phyloP scores from a whole-genome alignment of 805 yeast species.

The Candida taoyuanica region DNA sequence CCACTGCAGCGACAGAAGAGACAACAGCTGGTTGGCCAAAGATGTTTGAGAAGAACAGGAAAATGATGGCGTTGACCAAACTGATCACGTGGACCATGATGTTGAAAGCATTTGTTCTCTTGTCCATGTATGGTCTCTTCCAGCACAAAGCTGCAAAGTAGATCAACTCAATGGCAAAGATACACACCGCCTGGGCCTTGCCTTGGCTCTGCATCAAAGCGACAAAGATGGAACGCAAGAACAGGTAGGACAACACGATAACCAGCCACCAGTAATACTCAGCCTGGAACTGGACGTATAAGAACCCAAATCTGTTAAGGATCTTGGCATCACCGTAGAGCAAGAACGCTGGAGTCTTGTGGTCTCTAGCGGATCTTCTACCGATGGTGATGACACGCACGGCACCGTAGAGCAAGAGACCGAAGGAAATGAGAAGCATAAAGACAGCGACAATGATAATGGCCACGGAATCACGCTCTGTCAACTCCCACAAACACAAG shows the following conservation, averaged over 20 bases:
- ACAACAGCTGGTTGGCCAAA: constrained; percentile 83
- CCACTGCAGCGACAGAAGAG: constrained; percentile 88
- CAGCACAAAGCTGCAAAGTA: constrained; percentile 63
- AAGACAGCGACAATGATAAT: constrained; percentile 74
- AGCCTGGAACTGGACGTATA: constrained; percentile 89
- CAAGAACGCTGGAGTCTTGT: constrained; percentile 88
- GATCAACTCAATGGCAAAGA: constrained; percentile 69
- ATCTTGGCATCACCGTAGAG: constrained; percentile 79
- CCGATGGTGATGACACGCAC: constrained; percentile 72
- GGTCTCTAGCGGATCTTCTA: constrained; percentile 59
- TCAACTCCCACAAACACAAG: constrained; percentile 85
- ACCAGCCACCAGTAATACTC: constrained; percentile 79
- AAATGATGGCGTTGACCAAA: constrained; percentile 78
- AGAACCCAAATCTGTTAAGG: constrained; percentile 84
- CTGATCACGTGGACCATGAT: constrained; percentile 78
- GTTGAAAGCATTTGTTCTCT: constrained; percentile 89
- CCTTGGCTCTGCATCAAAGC: constrained; percentile 83
- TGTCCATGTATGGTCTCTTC: constrained; percentile 89
- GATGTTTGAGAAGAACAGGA: constrained; percentile 80
- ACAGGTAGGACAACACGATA: constrained; percentile 58
- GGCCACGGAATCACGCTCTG: constrained; percentile 79
- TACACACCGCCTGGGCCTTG: constrained; percentile 71
- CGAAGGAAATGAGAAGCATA: constrained; percentile 51
- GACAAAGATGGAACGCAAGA: constrained; percentile 75
- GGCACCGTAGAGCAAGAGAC: constrained; percentile 68